phyloP scores from a whole-genome alignment of 176 grass and related monocot genomes.

The Rhipidocladum racemiflorum region DNA sequence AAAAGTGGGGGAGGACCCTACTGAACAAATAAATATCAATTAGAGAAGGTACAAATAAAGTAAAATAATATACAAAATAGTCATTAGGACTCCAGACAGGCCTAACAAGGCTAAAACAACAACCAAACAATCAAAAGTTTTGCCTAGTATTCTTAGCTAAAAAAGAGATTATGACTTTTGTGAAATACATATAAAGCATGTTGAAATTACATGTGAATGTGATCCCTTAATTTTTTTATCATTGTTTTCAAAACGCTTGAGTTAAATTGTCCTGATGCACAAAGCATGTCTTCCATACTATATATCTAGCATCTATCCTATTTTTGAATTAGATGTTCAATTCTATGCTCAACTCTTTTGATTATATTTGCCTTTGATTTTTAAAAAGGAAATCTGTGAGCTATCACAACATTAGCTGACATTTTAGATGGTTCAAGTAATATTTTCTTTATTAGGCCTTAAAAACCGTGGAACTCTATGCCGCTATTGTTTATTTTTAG shows the following conservation, averaged over 20 bases:
- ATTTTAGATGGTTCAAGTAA: conserved; percentile 5
- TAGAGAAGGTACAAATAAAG: too few relatives aligned
- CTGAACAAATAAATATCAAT: too few relatives aligned
- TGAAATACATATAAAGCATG: background rate
- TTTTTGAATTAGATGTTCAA: background rate
- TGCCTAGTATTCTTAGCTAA: too few relatives aligned
- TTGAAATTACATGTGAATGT: background rate
- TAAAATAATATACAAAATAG: too few relatives aligned
- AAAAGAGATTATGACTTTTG: background rate
- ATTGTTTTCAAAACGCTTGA: background rate
- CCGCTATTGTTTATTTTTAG: conserved; percentile 17
- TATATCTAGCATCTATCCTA: background rate
- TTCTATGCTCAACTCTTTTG: background rate
- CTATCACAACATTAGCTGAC: conserved; percentile 15
- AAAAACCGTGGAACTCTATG: conserved; percentile 1
- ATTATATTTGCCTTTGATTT: background rate
- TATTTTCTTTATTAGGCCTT: conserved; percentile 12
- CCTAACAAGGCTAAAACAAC: too few relatives aligned
- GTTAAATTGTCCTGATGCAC: background rate
- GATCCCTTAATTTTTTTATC: background rate
- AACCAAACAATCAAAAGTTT: too few relatives aligned
- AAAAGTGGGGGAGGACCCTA: too few relatives aligned
- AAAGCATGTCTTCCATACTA: background rate
- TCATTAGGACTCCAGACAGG: too few relatives aligned
- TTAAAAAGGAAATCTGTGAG: background rate